Evolutionary conservation across 345 rosid genomes (phyloP).

Genomic region (Barbarea vulgaris): DNA sequence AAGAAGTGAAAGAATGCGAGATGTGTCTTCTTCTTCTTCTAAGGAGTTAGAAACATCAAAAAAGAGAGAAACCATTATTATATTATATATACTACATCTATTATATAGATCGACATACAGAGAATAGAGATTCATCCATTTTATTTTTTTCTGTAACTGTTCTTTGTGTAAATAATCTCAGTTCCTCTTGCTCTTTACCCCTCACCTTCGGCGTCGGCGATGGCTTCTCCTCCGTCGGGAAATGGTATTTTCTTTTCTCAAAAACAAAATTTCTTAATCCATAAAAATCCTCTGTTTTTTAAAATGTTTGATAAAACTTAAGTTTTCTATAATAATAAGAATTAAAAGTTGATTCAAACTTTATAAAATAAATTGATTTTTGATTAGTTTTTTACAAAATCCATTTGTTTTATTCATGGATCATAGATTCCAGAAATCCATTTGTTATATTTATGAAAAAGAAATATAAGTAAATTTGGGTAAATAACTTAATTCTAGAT

Average conservation of each 20-base stretch:
- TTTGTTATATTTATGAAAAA: no score
- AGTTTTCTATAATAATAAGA: neutral
- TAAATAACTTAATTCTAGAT: no score
- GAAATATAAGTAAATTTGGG: no score
- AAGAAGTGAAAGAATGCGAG: slow-evolving; percentile 40
- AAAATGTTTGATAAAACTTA: neutral
- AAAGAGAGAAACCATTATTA: slow-evolving; percentile 15
- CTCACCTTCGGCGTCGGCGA: slow-evolving; percentile 59
- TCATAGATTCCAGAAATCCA: neutral
- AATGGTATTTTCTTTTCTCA: slow-evolving; percentile 51
- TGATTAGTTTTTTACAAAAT: no score
- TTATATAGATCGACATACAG: neutral
- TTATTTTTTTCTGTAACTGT: neutral
- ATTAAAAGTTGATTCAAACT: neutral
- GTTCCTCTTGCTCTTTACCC: slow-evolving; percentile 98
- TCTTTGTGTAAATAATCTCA: slow-evolving; percentile 63
- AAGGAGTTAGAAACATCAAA: slow-evolving; percentile 37
- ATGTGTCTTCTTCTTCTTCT: slow-evolving; percentile 41
- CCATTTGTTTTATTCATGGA: slow-evolving; percentile 18
- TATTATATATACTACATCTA: neutral
- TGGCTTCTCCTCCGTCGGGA: slow-evolving; percentile 55
- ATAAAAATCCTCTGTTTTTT: slow-evolving; percentile 18
- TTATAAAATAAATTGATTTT: no score
- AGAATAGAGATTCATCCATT: slow-evolving; percentile 18
- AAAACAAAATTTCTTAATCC: neutral